Evolutionary conservation across 495 filamentous ascomycete species (phyloP).

Genomic region (Glarea lozoyensis): DNA sequence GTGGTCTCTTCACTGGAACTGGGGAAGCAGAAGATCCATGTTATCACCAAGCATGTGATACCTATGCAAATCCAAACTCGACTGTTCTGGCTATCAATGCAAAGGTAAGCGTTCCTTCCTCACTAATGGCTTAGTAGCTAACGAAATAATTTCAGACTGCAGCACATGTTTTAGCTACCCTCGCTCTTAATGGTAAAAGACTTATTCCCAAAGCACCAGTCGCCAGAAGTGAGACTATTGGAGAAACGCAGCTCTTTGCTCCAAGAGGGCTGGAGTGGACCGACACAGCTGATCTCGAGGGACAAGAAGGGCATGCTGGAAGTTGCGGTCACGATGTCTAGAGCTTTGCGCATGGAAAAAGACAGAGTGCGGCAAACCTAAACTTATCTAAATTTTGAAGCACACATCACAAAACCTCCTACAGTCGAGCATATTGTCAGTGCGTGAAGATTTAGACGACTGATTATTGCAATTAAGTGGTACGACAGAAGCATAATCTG

Average conservation of each 20-base stretch:
- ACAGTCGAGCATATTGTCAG: too few relatives aligned
- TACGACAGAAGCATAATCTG: too few relatives aligned
- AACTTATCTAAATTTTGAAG: too few relatives aligned
- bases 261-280: neutral
- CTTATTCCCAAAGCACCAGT: slow-evolving; percentile 29
- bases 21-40: slow-evolving; percentile 32
- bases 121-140: neutral
- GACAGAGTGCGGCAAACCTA: too few relatives aligned
- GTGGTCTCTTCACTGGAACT: slow-evolving; percentile 35
- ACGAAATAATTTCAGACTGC: slow-evolving; percentile 24
- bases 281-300: neutral
- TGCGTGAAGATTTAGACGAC: too few relatives aligned
- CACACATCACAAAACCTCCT: too few relatives aligned
- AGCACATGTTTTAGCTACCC: slow-evolving; percentile 29
- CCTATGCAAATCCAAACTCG: slow-evolving; percentile 29
- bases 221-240: slow-evolving; percentile 4
- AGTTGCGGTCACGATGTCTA: neutral
- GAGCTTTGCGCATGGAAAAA: too few relatives aligned
- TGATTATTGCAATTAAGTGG: too few relatives aligned
- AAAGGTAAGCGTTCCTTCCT: slow-evolving; percentile 10
- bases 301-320: neutral
- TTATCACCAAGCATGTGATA: slow-evolving; percentile 36
- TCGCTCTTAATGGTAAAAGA: slow-evolving; percentile 28
- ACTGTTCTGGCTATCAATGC: slow-evolving; percentile 32
- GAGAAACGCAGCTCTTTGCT: neutral